Evolutionary conservation across 2,329 filamentous ascomycete genomes (phyloP).

Genomic region (Monilinia fructicola): DNA sequence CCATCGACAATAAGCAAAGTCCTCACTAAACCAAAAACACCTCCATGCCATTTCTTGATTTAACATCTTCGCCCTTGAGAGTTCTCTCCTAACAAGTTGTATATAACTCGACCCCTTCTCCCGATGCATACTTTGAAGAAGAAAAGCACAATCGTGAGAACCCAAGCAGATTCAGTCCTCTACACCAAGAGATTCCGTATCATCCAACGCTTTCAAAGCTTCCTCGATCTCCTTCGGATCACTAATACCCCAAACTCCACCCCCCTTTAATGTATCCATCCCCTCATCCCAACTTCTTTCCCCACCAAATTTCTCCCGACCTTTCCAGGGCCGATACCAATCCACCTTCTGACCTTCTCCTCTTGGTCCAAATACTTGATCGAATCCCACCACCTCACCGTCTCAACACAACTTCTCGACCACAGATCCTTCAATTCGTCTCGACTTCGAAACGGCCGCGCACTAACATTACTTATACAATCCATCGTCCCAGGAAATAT

Average conservation of each 20-base stretch:
- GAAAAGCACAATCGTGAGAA: neutral
- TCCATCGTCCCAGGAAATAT: slow-evolving; percentile 73
- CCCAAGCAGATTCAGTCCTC: slow-evolving; percentile 32
- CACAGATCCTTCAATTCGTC: slow-evolving; percentile 76
- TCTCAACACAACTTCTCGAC: slow-evolving; percentile 82
- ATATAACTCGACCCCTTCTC: neutral
- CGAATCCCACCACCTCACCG: slow-evolving; percentile 91
- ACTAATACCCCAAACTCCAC: slow-evolving; percentile 89
- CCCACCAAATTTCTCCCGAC: slow-evolving; percentile 91
- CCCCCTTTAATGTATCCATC: slow-evolving; percentile 76
- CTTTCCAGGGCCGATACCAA: slow-evolving; percentile 91
- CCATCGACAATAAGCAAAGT: neutral
- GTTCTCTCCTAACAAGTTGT: neutral
- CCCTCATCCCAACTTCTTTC: slow-evolving; percentile 88
- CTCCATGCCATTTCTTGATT: neutral
- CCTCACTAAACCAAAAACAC: neutral
- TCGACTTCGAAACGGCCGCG: slow-evolving; percentile 70
- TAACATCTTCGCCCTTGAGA: neutral
- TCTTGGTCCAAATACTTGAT: slow-evolving; percentile 87
- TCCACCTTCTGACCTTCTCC: slow-evolving; percentile 76
- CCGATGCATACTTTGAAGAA: neutral
- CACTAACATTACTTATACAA: slow-evolving; percentile 85
- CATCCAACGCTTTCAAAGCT: slow-evolving; percentile 62
- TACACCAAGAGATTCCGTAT: slow-evolving; percentile 51
- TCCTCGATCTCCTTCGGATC: slow-evolving; percentile 75